These are phyloP conservation scores for Draba incana DNA, from an alignment of 345 rosid species.

Conservation along the genomic window DNA sequence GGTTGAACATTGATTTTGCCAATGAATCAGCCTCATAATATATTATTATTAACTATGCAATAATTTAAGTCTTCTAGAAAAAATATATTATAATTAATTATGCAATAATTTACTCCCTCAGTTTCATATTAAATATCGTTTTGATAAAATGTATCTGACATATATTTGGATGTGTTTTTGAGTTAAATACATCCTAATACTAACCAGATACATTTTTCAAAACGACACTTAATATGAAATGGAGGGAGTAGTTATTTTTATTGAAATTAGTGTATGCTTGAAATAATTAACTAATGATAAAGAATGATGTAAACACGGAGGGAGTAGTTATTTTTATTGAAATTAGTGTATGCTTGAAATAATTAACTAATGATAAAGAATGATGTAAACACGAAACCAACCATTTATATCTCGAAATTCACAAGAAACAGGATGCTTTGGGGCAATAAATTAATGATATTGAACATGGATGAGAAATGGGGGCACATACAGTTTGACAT, in stretches of 20 bases:
- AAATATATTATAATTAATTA: not conserved
- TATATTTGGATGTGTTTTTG: no score
- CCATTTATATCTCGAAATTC: not conserved
- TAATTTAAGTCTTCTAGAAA: not conserved
- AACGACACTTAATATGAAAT: no score
- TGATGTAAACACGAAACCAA: conserved; percentile 24
- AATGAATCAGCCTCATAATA: no score
- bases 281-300: not conserved
- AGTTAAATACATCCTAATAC: no score
- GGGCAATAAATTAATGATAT: not conserved
- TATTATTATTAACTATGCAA: no score
- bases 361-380: not conserved
- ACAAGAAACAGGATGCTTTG: not conserved
- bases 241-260: not conserved
- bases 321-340: not conserved
- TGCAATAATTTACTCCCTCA: not conserved
- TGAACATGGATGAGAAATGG: conserved; percentile 21
- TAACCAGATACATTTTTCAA: no score
- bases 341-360: not conserved
- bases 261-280: not conserved
- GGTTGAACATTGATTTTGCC: no score
- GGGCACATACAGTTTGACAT: conserved; percentile 20
- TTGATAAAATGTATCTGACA: no score
- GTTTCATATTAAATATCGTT: no score
- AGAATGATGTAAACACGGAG: conserved; percentile 23